Evolutionary conservation across 805 yeast species (phyloP).

Genomic region (Limtongozyma cylindracea): DNA sequence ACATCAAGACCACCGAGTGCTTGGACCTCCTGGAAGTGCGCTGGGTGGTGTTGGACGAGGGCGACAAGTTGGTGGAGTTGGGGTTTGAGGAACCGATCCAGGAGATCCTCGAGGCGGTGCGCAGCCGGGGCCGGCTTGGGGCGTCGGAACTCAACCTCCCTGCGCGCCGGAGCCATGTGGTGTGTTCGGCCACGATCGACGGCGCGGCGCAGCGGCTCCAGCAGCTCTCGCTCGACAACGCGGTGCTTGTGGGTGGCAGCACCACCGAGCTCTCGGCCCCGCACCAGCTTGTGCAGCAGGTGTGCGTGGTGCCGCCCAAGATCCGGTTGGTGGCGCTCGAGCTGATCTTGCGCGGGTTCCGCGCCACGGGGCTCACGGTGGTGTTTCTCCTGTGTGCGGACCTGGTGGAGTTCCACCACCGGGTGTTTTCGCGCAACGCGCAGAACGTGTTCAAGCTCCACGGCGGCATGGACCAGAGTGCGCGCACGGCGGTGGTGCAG

Average conservation of each 20-base stretch:
- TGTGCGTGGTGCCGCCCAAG: slow-evolving; percentile 79
- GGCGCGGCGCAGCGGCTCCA: slow-evolving; percentile 62
- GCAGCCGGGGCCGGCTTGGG: no score
- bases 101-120: slow-evolving; percentile 38
- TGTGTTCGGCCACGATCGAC: slow-evolving; percentile 90
- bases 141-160: slow-evolving; percentile 18
- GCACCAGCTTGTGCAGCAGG: slow-evolving; percentile 66
- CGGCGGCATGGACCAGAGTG: slow-evolving; percentile 73
- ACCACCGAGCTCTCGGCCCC: slow-evolving; percentile 25
- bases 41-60: slow-evolving; percentile 88
- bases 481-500: slow-evolving; percentile 53
- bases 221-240: slow-evolving; percentile 44
- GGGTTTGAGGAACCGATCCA: slow-evolving; percentile 90
- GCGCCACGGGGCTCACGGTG: slow-evolving; percentile 26
- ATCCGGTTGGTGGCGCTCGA: slow-evolving; percentile 63
- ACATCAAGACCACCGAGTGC: slow-evolving; percentile 67
- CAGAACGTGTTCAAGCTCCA: slow-evolving; percentile 40
- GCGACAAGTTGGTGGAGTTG: slow-evolving; percentile 83
- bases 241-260: slow-evolving; percentile 23
- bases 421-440: slow-evolving; percentile 35
- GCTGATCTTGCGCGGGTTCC: slow-evolving; percentile 16
- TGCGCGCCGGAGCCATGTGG: slow-evolving; percentile 38
- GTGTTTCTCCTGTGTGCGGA: slow-evolving; percentile 88
- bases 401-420: slow-evolving; percentile 85
- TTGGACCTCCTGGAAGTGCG: slow-evolving; percentile 51